Base-by-base conservation (phyloP, 2,329 filamentous ascomycete species). In the Thelonectria blattea region DNA sequence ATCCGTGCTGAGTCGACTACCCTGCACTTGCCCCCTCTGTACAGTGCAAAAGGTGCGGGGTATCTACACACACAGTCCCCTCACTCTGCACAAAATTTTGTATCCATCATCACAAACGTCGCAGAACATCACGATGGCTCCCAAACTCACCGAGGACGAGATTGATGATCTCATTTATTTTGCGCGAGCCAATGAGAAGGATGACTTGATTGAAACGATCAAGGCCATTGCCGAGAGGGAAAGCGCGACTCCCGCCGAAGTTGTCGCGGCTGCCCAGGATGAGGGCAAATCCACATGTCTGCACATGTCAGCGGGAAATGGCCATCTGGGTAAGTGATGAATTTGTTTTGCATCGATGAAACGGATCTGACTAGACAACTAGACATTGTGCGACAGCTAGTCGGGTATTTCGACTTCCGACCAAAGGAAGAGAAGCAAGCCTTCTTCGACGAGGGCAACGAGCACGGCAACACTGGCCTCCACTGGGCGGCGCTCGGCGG, bases 401-500 rank as follows among this genome's bases (percentile, higher is more conserved):
- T 84, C 4, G 68, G 71, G n/a, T 75, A 76, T 62, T 81, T 84
- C 62, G 68, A 77, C 24, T 68, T 65, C n/a, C 74, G 72, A 46
- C 75, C 75, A 48, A 74, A 75, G 59, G 74, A 74, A 34, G 77
- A 79, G 62, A 79, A 78, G 64, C 78, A 80, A 64, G 74, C 81
- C 1, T 87, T 89, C 66, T 75, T 93, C 22, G 90, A 92, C 68
- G 80, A 83, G 2, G 82, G 85, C 62, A 99, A 99, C 72, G 81
- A 87, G 63, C 89, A 91, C 47, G 93, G 93, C 46, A 98, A 97
- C 79, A 97, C 94, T 1, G 86, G 92, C 0, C 81, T 99, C 59
- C 95, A 99, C 78, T 98, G 93, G 93, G 94, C 94, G 0, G 91
- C 92, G 0, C 80, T 97, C 56, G 95, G 96, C 56, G 93, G 93